Conservation (phyloP, 1,139 yeast species). For the Pichia sp. region DNA sequence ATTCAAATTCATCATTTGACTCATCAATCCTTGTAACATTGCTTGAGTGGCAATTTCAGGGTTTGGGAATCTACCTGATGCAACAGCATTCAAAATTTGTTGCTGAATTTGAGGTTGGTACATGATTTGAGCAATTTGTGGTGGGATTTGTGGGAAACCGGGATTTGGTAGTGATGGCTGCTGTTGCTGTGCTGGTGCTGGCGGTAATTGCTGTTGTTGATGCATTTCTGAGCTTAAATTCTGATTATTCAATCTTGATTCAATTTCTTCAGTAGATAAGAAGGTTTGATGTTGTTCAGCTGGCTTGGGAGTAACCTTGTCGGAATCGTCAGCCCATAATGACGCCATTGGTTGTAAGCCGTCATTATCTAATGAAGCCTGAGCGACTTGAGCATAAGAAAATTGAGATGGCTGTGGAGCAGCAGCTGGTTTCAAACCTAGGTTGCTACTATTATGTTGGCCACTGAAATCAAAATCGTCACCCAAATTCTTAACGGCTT, state of each 20-base stretch:
- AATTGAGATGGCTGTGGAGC: conserved; percentile 9
- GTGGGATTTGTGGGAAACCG: conserved; percentile 16
- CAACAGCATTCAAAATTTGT: conserved; percentile 23
- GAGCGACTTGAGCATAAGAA: conserved; percentile 55
- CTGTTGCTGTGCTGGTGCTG: conserved; percentile 18
- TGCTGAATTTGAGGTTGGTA: conserved; percentile 24
- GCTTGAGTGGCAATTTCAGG: conserved; percentile 24
- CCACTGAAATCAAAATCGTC: conserved; percentile 60
- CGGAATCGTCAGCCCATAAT: conserved; percentile 40
- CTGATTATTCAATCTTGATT: conserved; percentile 47
- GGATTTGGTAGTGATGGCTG: conserved; percentile 6
- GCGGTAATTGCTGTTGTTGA: conserved; percentile 10
- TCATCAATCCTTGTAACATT: conserved; percentile 21
- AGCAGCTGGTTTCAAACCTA: conserved; percentile 16
- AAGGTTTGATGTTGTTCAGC: conserved; percentile 21
- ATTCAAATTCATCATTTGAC: conserved; percentile 15
- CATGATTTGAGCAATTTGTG: conserved; percentile 21
- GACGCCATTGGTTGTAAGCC: conserved; percentile 61
- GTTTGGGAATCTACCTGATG: conserved; percentile 24
- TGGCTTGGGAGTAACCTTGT: conserved; percentile 9
- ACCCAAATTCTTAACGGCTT: conserved; percentile 39
- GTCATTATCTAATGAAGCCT: conserved; percentile 24
- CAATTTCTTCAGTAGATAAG: conserved; percentile 67
- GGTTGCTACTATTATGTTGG: conserved; percentile 11
- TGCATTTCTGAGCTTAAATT: conserved; percentile 5